Evolutionary conservation across 768 basidiomycete genomes (phyloP), one percentile per base, ranked within the genome.

Genomic region (Termitomyces sp.): DNA sequence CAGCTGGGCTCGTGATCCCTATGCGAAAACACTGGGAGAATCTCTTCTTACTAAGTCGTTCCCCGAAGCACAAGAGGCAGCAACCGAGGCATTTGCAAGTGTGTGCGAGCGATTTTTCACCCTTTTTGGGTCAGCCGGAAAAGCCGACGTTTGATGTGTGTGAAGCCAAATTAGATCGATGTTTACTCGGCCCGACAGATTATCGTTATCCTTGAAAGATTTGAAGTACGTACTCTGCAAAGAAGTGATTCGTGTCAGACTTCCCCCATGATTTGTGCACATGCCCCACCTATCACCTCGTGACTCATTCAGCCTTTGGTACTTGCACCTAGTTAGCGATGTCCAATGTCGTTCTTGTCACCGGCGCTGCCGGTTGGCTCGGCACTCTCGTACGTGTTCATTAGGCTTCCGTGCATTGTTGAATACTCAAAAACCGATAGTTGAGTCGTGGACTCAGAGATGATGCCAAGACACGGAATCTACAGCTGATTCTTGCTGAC

Each of bases 401-500:
- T 32, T 54, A 8, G 30, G 50, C 18, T 35, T 18, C 38, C 36
- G 5, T 28, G 32, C 51, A n/a, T 36, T 26, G 10, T 6, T 20
- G 23, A n/a, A 28, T 47, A n/a, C 28, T 52, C 53, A 12, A 59
- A 40, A 23, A 40, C 9, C 53, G 5, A 12, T 61, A 79, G 80
- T 72, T 80, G 10, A 70, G 72, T 8, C 64, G 67, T 33, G 73
- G 73, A 10, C 62, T 80, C 7, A 50, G 62, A 1, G 64, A 64
- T 41, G 75, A 78, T 57, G 60, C 68, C 7, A 58, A 59, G 47
- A 73, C 71, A 10, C 75, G 76, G 26, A 66, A 79, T 61, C 67
- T 75, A 32, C 72, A 74, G 30, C 72, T 85, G 50, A 82, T 84
- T 58, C 77, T 84, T 35, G 77, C 74, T 53, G 84, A 84, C 62